Evolutionary conservation across 2,329 filamentous ascomycete genomes (phyloP).

Genomic region (Trichoderma arundinaceum): DNA sequence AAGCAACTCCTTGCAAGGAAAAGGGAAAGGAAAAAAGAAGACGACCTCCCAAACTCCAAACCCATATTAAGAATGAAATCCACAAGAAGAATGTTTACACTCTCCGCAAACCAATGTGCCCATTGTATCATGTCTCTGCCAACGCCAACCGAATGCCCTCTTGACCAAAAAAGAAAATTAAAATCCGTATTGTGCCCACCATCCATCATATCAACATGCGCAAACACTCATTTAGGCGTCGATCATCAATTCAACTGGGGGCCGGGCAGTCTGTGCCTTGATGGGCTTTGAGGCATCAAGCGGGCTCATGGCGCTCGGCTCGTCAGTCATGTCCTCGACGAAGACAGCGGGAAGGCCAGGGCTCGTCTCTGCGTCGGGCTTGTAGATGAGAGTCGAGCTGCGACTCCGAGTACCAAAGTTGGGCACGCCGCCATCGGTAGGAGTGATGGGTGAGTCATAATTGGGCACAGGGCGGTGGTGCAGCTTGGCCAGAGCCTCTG

Average conservation of each 20-base stretch:
- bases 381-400: constrained; percentile 70
- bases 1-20: constrained; percentile 9
- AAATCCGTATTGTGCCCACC: not conserved
- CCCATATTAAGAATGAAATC: constrained; percentile 4
- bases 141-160: constrained; percentile 9
- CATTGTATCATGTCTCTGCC: constrained; percentile 1
- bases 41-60: constrained; percentile 14
- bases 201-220: not conserved
- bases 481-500: constrained; percentile 67
- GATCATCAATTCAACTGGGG: constrained; percentile 69
- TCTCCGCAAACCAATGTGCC: constrained; percentile 3
- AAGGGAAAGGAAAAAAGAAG: not conserved
- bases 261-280: constrained; percentile 64
- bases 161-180: not conserved
- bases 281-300: constrained; percentile 54
- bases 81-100: constrained; percentile 13
- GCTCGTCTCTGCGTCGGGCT: constrained; percentile 61
- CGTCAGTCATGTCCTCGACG: constrained; percentile 70
- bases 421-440: constrained; percentile 39
- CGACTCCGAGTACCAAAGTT: constrained; percentile 55
- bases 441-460: constrained; percentile 41
- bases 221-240: constrained; percentile 39
- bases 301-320: constrained; percentile 53
- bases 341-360: constrained; percentile 67
- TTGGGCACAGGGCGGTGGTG: constrained; percentile 51